Base-by-base conservation (phyloP, 257 asterid species). In the Coffea eugenioides region DNA sequence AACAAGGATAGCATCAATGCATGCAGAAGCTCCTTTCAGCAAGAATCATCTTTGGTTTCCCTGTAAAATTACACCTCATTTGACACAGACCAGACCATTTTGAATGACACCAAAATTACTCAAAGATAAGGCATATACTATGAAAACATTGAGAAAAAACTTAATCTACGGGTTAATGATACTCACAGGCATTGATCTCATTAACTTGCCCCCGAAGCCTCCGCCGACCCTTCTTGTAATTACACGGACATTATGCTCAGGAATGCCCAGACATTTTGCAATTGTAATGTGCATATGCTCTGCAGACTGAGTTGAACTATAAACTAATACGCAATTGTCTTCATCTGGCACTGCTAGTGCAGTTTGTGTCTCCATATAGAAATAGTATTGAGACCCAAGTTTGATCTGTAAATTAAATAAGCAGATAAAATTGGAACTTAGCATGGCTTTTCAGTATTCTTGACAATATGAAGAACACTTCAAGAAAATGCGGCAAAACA, bases 281-380 rank as follows among this genome's bases (percentile, higher is more conserved):
- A 92, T 89, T 34, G 80, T 90, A 56, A 79, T 81, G 46, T 88
- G 90, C 41, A 85, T 80, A 75, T 8, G 69, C 87, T 92, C 97
- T 5, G 95, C 92, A 86, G 64, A 75, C 77, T 92, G 97, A 59
- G 12, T 77, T 65, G 97, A 90, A 86, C 90, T 87, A 82, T 90
- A 92, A 77, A 92, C 95, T 80, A 87, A 89, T 88, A 90, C 89
- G 84, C 92, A 87, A 82, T 92, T 89, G 88, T 90, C 97, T 85
- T 92, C 97, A 83, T 92, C 97, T 18, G 97, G 97, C 61, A 92
- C 65, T 15, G 97, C 94, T 43, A 92, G 91, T 10, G 95, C 91
- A 48, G 92, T 82, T 82, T 92, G 97, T 4, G 95, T 86, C 85
- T 90, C 97, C 91, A 92, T 89, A 77, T 92, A 92, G 73, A 92